Evolutionary conservation across 148 eudicot genomes (phyloP).

Genomic region (Diospyros kaki): DNA sequence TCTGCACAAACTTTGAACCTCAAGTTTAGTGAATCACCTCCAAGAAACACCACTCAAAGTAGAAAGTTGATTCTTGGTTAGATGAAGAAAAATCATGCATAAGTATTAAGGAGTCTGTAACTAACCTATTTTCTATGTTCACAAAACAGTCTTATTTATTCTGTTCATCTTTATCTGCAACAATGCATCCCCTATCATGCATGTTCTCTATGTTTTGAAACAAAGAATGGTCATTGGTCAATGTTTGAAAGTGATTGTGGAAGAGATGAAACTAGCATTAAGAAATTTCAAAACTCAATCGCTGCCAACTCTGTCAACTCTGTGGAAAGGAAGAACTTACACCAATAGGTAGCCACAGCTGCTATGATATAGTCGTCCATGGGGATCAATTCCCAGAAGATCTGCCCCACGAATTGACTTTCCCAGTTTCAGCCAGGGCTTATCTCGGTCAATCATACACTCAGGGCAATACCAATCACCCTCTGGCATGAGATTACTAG

Average conservation of each 20-base stretch:
- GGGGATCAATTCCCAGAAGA: constrained; percentile 71
- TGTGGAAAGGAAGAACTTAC: constrained; percentile 52
- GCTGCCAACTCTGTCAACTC: neutral
- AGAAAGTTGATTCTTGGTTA: neutral
- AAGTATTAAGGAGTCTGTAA: too few relatives aligned
- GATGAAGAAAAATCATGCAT: neutral
- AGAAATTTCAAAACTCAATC: neutral
- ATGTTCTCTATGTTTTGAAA: neutral
- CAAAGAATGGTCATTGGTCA: neutral
- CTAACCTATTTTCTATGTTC: too few relatives aligned
- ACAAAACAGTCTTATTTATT: too few relatives aligned
- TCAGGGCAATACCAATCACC: constrained; percentile 98
- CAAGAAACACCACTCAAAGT: neutral
- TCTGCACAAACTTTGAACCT: too few relatives aligned
- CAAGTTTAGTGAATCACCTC: neutral
- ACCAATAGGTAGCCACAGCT: constrained; percentile 89
- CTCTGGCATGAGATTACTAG: constrained; percentile 69
- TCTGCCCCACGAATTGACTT: constrained; percentile 83
- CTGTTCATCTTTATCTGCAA: too few relatives aligned
- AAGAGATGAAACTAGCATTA: neutral
- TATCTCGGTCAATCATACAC: constrained; percentile 50
- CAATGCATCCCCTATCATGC: neutral
- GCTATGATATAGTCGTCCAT: constrained; percentile 63
- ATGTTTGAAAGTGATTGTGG: too few relatives aligned
- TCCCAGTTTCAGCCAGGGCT: constrained; percentile 45